A percentile compares a stretch with the other conserved stretches of the same genome.
Conservation (phyloP, 2,329 filamentous ascomycete species). For the Annulohypoxylon truncatum region DNA sequence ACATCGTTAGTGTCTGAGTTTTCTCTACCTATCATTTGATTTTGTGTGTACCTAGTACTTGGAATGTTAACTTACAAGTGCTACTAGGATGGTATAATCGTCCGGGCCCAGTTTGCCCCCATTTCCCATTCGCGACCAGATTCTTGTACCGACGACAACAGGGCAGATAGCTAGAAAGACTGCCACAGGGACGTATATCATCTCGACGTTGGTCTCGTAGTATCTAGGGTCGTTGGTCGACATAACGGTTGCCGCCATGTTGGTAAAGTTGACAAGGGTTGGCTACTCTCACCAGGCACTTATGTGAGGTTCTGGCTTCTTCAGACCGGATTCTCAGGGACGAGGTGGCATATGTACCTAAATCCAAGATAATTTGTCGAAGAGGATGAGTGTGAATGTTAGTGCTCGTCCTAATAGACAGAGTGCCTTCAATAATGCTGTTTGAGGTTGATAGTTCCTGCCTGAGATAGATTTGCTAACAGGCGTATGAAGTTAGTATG, state of each 20-base stretch:
- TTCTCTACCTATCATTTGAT: not conserved
- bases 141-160: constrained; percentile 42
- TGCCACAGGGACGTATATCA: constrained; percentile 44
- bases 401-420: not conserved
- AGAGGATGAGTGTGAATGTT: not conserved
- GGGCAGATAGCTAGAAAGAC: constrained; percentile 46
- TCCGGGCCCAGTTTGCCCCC: constrained; percentile 44
- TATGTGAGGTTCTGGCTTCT: not conserved
- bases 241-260: not conserved
- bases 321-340: not conserved
- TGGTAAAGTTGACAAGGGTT: not conserved
- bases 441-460: not conserved
- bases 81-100: constrained; percentile 47
- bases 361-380: no score
- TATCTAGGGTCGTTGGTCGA: constrained; percentile 1
- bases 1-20: constrained; percentile 3
- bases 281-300: not conserved
- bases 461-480: not conserved
- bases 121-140: constrained; percentile 46
- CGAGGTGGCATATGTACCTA: not conserved
- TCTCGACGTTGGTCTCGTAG: constrained; percentile 36
- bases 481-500: not conserved
- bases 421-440: not conserved
- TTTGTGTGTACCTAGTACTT: not conserved
- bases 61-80: constrained; percentile 37